These are phyloP conservation scores for Ophiognomonia clavigignenti-juglandacearum DNA, from an alignment of 2,329 filamentous ascomycete species.

Conservation along the genomic window DNA sequence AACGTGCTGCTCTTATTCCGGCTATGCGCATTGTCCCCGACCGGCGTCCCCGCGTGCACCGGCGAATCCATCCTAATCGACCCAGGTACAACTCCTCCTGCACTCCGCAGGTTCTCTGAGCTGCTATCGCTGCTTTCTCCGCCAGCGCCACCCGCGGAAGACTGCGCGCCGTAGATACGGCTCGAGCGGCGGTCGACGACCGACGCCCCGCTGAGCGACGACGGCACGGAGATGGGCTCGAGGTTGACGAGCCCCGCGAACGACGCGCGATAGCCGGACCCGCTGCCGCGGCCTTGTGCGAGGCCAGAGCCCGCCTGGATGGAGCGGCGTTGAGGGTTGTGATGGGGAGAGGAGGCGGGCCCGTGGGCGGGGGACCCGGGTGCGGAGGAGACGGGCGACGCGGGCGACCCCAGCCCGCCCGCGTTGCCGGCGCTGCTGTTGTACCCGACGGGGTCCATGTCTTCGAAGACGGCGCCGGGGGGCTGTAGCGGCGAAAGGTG, in stretches of 20 bases:
- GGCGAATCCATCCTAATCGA: background rate
- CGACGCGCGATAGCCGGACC: constrained; percentile 27
- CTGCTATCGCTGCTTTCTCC: no score
- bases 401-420: no score
- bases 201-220: constrained; percentile 2
- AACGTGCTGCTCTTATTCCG: constrained; percentile 24
- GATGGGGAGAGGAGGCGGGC: no score
- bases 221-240: constrained; percentile 26
- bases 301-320: constrained; percentile 10
- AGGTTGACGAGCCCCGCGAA: constrained; percentile 26
- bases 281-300: constrained; percentile 15
- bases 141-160: constrained; percentile 6
- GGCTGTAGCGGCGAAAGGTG: constrained; percentile 23
- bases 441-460: constrained; percentile 21
- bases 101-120: constrained; percentile 19
- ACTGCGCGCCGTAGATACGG: constrained; percentile 14
- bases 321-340: constrained; percentile 11
- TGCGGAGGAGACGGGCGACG: constrained; percentile 18
- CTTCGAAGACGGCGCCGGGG: constrained; percentile 24
- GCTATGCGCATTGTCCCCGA: constrained; percentile 13
- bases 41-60: constrained; percentile 12
- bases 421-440: constrained; percentile 15
- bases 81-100: no score
- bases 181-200: constrained; percentile 16
- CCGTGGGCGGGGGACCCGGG: constrained; percentile 9